Base-by-base conservation (phyloP, 371 early-diverging fungal genomes). In the Apophysomyces variabilis region DNA sequence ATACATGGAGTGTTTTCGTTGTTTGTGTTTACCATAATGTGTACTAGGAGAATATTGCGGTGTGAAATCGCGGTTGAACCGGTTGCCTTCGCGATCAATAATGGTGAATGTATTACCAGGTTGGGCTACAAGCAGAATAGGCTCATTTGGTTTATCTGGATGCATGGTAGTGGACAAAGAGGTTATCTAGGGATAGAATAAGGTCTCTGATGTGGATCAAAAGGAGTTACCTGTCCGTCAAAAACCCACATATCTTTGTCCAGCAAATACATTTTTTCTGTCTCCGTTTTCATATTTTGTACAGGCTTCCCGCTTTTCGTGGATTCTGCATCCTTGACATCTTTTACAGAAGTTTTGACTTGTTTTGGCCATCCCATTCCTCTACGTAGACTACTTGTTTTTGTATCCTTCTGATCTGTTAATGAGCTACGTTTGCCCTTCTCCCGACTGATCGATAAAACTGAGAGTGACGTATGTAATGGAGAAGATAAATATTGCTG, bases 31-130 rank as follows among this genome's bases (percentile, higher is more conserved):
- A 14, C 66, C 68, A 39, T 65, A 67, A 38, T 61, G 61, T 11
- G 67, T 66, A 35, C 62, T 67, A 21, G 63, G 68, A 0, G 50
- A 61, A 13, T 70, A 68, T 56, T 79, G 80, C 8, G 77, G 79
- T 1, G 80, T 80, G 56, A 83, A 76, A 58, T 83, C 84, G 6
- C 71, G 62, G 44, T 84, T 83, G n/a, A 79, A 80, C 21, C 86
- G 69, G 46, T 79, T 79, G 38, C 88, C 88, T 44, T 82, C 72
- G 38, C 80, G 77, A 63, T 88, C 86, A 26, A 88, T 82, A 59
- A 85, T 85, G 0, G 84, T 79, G 61, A 88, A 88, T 16, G 83
- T 85, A 45, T 86, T 83, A 5, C 88, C 88, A 1, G 88, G 86
- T 61, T 88, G 88, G 12, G 88, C 88, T 3, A 88, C 85, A 0